Base-by-base conservation (phyloP, 116 monocot species). In the Posidonia oceanica region DNA sequence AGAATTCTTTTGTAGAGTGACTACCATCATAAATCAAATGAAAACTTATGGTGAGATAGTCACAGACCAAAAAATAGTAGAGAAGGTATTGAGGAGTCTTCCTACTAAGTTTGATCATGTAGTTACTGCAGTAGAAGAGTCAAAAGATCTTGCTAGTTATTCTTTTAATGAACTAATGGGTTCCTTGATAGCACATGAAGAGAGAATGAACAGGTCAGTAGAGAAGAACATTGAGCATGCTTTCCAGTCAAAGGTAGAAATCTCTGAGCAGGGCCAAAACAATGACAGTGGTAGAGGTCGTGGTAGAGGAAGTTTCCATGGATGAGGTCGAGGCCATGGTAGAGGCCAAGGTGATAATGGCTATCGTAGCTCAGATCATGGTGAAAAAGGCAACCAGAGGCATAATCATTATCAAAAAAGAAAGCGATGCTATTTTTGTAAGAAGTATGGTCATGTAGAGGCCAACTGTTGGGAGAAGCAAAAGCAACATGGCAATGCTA, bases 81-180 rank as follows among this genome's bases (percentile, higher is more conserved):
- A 71, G 16, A 77, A 77, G 6, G 39, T 77, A 36, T 65, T 77
- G 11, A 71, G 71, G 29, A 77, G 71, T 58, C 29, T 71, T 2
- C 71, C 64, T 15, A 14, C 69, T 5, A 76, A 69, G 12, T 69
- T 76, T 76, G 76, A 75, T 1, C 29, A 1, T 29, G 1, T 29
- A 29, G 29, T 29, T 29, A 29, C 29, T 29, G 29, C 0, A 0
- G 62, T 62, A 14, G 76, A 76, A 18, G n/a, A n/a, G n/a, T n/a
- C n/a, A n/a, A n/a, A n/a, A n/a, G 63, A 76, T 69, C 4, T 76
- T 3, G 37, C 44, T 69, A 53, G 5, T 17, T 66, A 57, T 29
- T 56, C 74, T 42, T 16, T 74, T 14, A 65, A 69, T 57, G 61
- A 79, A 59, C 36, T 68, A 59, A 75, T 61, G 60, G 70, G 62